These are phyloP conservation scores for Candida jianshihensis DNA, from an alignment of 805 yeast species.

Conservation along the genomic window DNA sequence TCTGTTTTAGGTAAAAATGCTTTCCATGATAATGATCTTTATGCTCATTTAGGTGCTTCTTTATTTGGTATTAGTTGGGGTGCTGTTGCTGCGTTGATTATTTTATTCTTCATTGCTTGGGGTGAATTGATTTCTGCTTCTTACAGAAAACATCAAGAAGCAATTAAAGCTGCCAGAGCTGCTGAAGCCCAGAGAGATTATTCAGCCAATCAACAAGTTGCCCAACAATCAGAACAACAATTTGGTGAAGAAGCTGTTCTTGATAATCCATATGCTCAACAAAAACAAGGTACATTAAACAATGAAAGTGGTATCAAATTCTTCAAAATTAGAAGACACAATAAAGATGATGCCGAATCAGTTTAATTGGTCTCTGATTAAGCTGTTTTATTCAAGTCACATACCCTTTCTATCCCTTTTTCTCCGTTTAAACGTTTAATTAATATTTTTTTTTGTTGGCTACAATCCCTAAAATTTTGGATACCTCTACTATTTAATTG, in stretches of 20 bases:
- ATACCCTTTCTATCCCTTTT: neutral
- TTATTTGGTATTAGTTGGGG: conserved; percentile 68
- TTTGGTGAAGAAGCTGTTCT: conserved; percentile 17
- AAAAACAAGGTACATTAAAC: conserved; percentile 23
- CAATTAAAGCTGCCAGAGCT: conserved; percentile 27
- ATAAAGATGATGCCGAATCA: conserved; percentile 35
- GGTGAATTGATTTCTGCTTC: conserved; percentile 41
- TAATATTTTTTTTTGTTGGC: too few species aligned
- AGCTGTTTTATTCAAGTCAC: neutral
- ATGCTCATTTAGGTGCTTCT: conserved; percentile 47
- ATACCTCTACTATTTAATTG: too few species aligned
- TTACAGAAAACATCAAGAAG: conserved; percentile 45
- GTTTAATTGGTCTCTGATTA: conserved; percentile 14
- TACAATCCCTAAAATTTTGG: too few species aligned
- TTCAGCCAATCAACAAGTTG: conserved; percentile 13
- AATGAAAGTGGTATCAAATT: conserved; percentile 63
- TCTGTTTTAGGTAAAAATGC: conserved; percentile 68
- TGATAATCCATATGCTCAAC: conserved; percentile 21
- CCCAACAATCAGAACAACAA: too few species aligned
- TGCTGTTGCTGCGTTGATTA: conserved; percentile 43
- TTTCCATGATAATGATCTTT: conserved; percentile 42
- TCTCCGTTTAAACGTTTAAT: neutral
- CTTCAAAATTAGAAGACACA: conserved; percentile 62
- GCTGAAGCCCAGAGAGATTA: conserved; percentile 12
- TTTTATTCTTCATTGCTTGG: conserved; percentile 47